These are phyloP conservation scores for Rubia balearica DNA, from an alignment of 305 asterid genomes.

Conservation along the genomic window DNA sequence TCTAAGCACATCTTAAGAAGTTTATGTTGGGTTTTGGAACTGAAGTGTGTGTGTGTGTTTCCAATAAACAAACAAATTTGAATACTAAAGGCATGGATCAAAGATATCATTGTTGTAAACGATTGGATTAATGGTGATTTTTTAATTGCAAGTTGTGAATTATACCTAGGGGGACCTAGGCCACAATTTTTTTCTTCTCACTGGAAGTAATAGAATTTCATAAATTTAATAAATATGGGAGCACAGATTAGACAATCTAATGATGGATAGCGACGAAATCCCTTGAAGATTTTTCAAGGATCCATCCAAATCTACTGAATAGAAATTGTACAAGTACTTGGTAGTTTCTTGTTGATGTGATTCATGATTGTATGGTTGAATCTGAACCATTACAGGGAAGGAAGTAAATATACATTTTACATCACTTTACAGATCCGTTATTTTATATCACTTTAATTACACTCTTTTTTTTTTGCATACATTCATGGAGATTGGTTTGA, in stretches of 20 bases:
- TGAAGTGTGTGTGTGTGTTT: background rate
- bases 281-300: background rate
- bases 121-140: background rate
- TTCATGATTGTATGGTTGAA: background rate
- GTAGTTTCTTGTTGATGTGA: background rate
- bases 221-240: background rate
- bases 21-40: background rate
- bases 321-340: background rate
- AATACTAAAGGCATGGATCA: background rate
- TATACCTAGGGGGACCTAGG: background rate
- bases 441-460: background rate
- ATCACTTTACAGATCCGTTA: background rate
- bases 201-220: background rate
- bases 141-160: background rate
- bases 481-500: constrained; percentile 2
- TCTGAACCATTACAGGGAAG: background rate
- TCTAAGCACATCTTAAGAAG: background rate
- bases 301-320: background rate
- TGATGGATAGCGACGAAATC: background rate
- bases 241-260: background rate
- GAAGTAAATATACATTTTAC: background rate
- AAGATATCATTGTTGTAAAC: background rate
- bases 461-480: background rate
- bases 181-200: background rate
- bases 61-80: background rate